Evolutionary conservation across 208 protist species (phyloP), one percentile per base, ranked within the genome.

Genomic region (Zelonia costaricensis): DNA sequence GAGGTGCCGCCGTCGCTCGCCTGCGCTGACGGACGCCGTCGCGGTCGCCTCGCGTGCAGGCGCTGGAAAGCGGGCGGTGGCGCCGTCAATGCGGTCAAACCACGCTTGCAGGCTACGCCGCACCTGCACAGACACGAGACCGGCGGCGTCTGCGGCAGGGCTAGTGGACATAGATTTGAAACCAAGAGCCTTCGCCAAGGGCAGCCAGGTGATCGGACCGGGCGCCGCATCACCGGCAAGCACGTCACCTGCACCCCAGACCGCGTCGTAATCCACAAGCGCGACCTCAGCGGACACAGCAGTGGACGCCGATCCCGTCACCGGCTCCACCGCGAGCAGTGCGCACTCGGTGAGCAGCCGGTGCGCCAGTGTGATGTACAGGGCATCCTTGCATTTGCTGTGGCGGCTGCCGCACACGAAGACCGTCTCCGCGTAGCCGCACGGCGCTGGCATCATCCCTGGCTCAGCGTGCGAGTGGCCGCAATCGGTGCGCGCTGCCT

Each of bases 211-310:
- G n/a, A n/a, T n/a, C n/a, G n/a, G n/a, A n/a, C n/a, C n/a, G n/a
- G n/a, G n/a, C 13, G 38, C 23, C 1, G 28, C 36, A 18, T 70
- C 56, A 4, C 48, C 9, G 30, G 80, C 71, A 5, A 86, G 52
- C 2, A 82, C 71, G 53, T 82, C 75, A 3, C 63, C 70, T 4
- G 69, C 45, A 33, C 75, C 80, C 80, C 75, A 86, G 1, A 42
- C 43, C 45, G 76, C 67, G 48, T 85, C 76, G 36, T 67, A 62
- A 46, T 80, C 72, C 10, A 81, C 66, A n/a, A 85, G 46, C 8
- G 79, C 75, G 40, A 85, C 72, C 18, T 67, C 63, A 3, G n/a
- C n/a, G n/a, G n/a, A n/a, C n/a, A n/a, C n/a, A n/a, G n/a, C n/a
- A n/a, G n/a, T n/a, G n/a, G n/a, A n/a, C n/a, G n/a, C n/a, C n/a